Percentiles rank a stretch among this genome's conserved stretches.
Conservation (phyloP, 257 asterid genomes). For the Ajuga chamaepitys region DNA sequence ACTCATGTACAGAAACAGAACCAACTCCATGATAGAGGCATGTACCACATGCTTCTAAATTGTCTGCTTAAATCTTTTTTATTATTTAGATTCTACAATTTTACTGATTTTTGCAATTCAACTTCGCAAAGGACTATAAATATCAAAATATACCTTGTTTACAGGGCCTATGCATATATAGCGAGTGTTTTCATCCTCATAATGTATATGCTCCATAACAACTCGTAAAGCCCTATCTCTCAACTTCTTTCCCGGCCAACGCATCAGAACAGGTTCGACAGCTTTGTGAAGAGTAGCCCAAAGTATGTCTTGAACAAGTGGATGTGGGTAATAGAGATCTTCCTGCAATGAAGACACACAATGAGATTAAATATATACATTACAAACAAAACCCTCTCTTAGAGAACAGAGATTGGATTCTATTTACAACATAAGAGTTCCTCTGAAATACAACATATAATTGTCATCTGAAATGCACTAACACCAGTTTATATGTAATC, state of each 20-base stretch:
- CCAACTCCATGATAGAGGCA: background rate
- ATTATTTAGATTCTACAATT: background rate
- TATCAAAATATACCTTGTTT: slow-evolving; percentile 64
- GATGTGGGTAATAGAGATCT: slow-evolving; percentile 96
- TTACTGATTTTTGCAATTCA: background rate
- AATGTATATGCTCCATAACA: slow-evolving; percentile 89
- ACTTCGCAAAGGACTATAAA: background rate
- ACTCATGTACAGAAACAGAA: background rate
- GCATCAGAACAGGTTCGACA: slow-evolving; percentile 80
- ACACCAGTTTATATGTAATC: background rate
- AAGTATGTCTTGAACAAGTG: slow-evolving; percentile 77
- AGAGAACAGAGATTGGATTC: background rate
- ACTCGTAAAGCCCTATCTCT: slow-evolving; percentile 70
- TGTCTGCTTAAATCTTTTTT: background rate
- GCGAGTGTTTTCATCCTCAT: slow-evolving; percentile 97
- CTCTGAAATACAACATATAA: background rate
- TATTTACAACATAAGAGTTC: background rate
- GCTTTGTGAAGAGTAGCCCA: slow-evolving; percentile 85
- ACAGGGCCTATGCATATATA: slow-evolving; percentile 94
- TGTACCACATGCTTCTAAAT: background rate
- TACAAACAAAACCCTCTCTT: background rate
- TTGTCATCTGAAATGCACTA: background rate
- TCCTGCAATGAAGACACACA: slow-evolving; percentile 51
- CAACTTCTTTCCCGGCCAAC: slow-evolving; percentile 89
- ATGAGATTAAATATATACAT: slow-evolving; percentile 7